Evolutionary conservation across 2,329 filamentous ascomycete species (phyloP), one percentile per base, ranked within the genome.

Genomic region (Fusarium sp.): DNA sequence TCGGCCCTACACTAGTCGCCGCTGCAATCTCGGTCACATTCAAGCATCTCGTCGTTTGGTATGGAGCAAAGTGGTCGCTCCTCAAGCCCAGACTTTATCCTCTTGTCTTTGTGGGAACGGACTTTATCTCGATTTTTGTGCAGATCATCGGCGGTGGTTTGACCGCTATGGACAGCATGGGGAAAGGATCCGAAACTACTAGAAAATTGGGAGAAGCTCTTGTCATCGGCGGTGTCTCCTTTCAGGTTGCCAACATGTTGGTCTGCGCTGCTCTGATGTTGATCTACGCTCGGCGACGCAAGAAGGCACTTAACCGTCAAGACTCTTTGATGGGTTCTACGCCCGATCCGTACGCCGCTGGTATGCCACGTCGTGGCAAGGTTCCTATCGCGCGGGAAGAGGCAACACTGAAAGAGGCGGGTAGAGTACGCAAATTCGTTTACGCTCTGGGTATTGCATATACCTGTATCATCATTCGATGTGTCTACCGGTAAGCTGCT

Each of bases 61-160:
- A 82, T 38, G 83, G 82, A 2, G 73, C 78, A 0, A 75, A 81
- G 39, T 77, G 78, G 63, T 83, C 81, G 0, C 71, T 79, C 2
- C 69, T 84, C 28, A 76, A 75, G 24, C 82, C 84, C 1, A 74
- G 70, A 7, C 77, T 82, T 1, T 86, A 85, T 66, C 82, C 84
- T 4, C 82, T 80, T 65, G 81, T 86, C 53, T 86, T 87, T 75
- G 83, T 87, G 57, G 77, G 80, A 5, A 83, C 80, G 72, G 84
- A 87, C 63, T 68, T 84, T 49, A 64, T 82, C 39, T 83, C 81
- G n/a, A 76, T 77, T 26, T 43, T 74, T 21, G 51, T 77, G 7
- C 75, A 77, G 33, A 47, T 62, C 3, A 43, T 63, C 5, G 74
- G 75, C 1, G 69, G 69, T 33, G 70, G 58, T 2, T 46, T 73